Evolutionary conservation across 2,329 filamentous ascomycete species (phyloP).

Genomic region (Arthroderma sp.): DNA sequence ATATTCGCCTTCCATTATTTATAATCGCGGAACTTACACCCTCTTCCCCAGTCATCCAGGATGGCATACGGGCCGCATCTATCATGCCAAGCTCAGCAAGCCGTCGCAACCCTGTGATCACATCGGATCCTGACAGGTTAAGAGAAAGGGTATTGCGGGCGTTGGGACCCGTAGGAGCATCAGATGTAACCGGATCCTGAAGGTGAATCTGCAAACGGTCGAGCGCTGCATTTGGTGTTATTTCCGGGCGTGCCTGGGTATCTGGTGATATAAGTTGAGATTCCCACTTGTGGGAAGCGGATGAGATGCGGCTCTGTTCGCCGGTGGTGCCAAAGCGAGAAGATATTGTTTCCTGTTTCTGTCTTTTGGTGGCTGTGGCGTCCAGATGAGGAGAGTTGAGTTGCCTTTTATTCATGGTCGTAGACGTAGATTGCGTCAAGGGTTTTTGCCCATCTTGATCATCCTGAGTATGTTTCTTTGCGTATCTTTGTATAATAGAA

Average conservation of each 20-base stretch:
- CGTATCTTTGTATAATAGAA: too few relatives aligned
- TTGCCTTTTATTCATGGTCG: not conserved
- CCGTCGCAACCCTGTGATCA: constrained; percentile 67
- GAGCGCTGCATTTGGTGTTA: constrained; percentile 14
- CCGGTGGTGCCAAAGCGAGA: constrained; percentile 58
- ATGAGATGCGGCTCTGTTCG: constrained; percentile 14
- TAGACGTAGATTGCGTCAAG: not conserved
- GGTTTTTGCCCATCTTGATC: too few relatives aligned
- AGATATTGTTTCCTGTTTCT: constrained; percentile 52
- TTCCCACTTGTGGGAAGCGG: not conserved
- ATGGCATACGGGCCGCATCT: constrained; percentile 66
- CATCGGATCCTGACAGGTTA: constrained; percentile 60
- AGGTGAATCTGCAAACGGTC: constrained; percentile 39
- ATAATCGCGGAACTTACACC: constrained; percentile 63
- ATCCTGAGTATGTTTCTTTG: too few relatives aligned
- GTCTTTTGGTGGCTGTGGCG: constrained; percentile 1
- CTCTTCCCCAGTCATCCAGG: constrained; percentile 83
- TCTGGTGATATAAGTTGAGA: not conserved
- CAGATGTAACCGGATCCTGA: constrained; percentile 31
- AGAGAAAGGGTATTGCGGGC: constrained; percentile 31
- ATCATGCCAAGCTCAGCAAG: constrained; percentile 61
- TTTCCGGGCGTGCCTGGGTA: not conserved
- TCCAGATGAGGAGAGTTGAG: constrained; percentile 7
- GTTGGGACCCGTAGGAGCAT: constrained; percentile 2
- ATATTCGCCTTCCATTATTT: constrained; percentile 38